Evolutionary conservation across 2,329 filamentous ascomycete genomes (phyloP).

Genomic region (Colletotrichum sublineola): DNA sequence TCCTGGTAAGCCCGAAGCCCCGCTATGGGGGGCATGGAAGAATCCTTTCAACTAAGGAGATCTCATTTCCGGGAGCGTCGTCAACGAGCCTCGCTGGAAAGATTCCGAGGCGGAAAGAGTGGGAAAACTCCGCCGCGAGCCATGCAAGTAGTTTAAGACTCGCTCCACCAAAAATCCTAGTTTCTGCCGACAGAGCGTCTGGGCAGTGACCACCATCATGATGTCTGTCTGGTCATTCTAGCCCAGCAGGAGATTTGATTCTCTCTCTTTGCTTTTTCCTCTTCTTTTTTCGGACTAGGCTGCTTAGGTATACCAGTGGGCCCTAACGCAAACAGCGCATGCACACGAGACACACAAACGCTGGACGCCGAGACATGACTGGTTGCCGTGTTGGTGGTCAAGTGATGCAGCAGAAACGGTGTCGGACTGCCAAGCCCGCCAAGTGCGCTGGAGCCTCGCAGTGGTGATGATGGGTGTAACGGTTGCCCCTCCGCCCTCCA

Average conservation of each 20-base stretch:
- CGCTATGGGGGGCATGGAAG: conserved; percentile 1
- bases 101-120: conserved; percentile 35
- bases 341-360: conserved; percentile 15
- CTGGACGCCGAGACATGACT: conserved; percentile 20
- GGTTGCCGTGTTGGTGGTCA: conserved; percentile 5
- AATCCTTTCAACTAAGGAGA: conserved; percentile 4
- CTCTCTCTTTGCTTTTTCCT: not conserved
- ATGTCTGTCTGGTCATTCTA: not conserved
- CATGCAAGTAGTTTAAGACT: conserved; percentile 3
- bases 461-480: conserved; percentile 15
- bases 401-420: conserved; percentile 27
- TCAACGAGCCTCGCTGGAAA: conserved; percentile 26
- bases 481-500: not conserved
- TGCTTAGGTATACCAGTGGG: conserved; percentile 29
- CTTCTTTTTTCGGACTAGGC: not conserved
- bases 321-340: conserved; percentile 12
- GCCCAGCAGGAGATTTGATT: not conserved
- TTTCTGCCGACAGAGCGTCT: conserved; percentile 18
- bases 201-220: not conserved
- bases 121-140: conserved; percentile 24
- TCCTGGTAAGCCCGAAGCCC: conserved; percentile 21
- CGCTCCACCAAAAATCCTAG: conserved; percentile 30
- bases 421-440: conserved; percentile 37
- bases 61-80: conserved; percentile 39
- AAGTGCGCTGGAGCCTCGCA: conserved; percentile 32